phyloP scores from a whole-genome alignment of 1,139 yeast species.

The Pichia terricola region DNA sequence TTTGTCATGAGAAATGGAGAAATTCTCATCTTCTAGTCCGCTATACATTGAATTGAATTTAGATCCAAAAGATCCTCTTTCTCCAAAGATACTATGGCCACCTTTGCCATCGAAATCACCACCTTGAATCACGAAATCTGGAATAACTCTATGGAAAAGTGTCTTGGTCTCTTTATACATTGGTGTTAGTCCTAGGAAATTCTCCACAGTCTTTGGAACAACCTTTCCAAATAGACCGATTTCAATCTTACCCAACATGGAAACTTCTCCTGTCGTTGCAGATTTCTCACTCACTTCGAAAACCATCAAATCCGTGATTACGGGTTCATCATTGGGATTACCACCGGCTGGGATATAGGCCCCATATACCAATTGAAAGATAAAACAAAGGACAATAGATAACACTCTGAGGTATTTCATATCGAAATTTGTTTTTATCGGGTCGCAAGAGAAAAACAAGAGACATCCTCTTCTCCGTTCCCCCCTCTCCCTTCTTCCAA shows the following conservation, averaged over 20 bases:
- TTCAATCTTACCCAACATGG: slow-evolving; percentile 48
- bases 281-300: no score
- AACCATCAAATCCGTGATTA: slow-evolving; percentile 51
- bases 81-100: slow-evolving; percentile 68
- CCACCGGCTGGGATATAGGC: no score
- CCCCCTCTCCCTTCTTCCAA: no score
- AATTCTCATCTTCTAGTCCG: slow-evolving; percentile 49
- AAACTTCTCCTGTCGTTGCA: no score
- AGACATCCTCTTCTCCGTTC: no score
- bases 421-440: no score
- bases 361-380: no score
- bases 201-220: slow-evolving; percentile 67
- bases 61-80: slow-evolving; percentile 19
- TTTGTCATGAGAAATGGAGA: slow-evolving; percentile 49
- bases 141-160: slow-evolving; percentile 67
- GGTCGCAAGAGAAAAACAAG: no score
- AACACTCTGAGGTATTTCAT: no score
- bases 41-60: slow-evolving; percentile 5
- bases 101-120: slow-evolving; percentile 75
- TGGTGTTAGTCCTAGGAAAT: slow-evolving; percentile 57
- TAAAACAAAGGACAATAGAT: no score
- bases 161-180: slow-evolving; percentile 48
- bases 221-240: slow-evolving; percentile 64
- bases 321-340: slow-evolving; percentile 47
- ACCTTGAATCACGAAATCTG: slow-evolving; percentile 74